Conservation (phyloP, 148 eudicot species). For the Camellia sinensis region DNA sequence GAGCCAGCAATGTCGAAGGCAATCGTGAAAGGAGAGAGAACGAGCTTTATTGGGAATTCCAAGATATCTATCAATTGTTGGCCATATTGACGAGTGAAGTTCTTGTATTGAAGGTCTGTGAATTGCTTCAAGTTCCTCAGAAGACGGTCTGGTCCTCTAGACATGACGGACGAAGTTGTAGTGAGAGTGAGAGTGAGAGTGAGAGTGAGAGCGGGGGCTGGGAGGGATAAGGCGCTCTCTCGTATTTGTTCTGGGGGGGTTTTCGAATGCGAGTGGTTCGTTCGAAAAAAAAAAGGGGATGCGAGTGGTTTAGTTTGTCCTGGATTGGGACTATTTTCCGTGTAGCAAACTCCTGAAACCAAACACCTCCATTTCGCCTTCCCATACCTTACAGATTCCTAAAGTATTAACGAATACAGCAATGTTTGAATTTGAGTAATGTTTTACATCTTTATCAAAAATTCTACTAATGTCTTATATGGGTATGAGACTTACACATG, state of each 20-base stretch:
- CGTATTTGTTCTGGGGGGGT: background rate
- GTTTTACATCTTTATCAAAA: too few relatives aligned
- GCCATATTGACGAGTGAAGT: conserved; percentile 44
- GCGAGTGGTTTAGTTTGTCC: too few relatives aligned
- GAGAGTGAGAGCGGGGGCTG: background rate
- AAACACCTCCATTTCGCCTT: too few relatives aligned
- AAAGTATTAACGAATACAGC: too few relatives aligned
- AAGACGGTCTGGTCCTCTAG: conserved; percentile 39
- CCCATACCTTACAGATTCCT: too few relatives aligned
- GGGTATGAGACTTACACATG: too few relatives aligned
- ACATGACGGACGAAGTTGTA: conserved; percentile 23
- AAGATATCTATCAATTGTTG: conserved; percentile 47
- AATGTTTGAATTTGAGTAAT: too few relatives aligned
- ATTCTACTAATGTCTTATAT: too few relatives aligned
- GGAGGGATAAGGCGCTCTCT: conserved; percentile 1
- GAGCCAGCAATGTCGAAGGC: conserved; percentile 75
- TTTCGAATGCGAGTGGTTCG: too few relatives aligned
- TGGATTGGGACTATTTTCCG: too few relatives aligned
- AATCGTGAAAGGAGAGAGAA: conserved; percentile 70
- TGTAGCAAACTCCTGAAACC: too few relatives aligned
- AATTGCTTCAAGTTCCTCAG: conserved; percentile 35
- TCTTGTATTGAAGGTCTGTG: conserved; percentile 43
- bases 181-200: conserved; percentile 1
- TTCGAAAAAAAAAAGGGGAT: too few relatives aligned
- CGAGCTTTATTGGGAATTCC: conserved; percentile 63